phyloP scores from a whole-genome alignment of 495 filamentous ascomycete genomes.

The Aspergillus sparsus region DNA sequence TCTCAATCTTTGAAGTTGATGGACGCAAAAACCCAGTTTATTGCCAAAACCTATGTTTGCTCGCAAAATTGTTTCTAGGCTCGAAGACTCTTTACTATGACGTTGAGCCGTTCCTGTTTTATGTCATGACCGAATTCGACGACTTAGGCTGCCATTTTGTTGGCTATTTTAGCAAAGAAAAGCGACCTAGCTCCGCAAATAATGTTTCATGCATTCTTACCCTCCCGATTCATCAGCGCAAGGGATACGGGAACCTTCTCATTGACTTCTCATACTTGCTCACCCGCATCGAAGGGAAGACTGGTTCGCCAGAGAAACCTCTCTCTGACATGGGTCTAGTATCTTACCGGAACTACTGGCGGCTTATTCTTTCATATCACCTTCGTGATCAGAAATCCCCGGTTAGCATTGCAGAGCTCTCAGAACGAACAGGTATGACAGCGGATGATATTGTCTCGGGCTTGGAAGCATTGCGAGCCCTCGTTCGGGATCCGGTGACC shows the following conservation, averaged over 20 bases:
- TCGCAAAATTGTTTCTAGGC: conserved; percentile 94
- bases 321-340: conserved; percentile 97
- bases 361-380: conserved; percentile 81
- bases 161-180: conserved; percentile 99
- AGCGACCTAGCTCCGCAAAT: conserved; percentile 89
- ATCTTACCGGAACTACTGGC: conserved; percentile 97
- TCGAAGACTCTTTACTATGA: conserved; percentile 99
- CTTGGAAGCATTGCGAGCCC: conserved; percentile 81
- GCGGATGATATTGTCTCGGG: conserved; percentile 94
- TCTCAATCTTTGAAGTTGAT: conserved; percentile 96
- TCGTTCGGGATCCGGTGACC: conserved; percentile 87
- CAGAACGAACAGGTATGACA: conserved; percentile 90
- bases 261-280: conserved; percentile 98
- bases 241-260: conserved; percentile 92
- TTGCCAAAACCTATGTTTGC: conserved; percentile 93
- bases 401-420: conserved; percentile 76
- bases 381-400: conserved; percentile 64
- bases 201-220: conserved; percentile 98
- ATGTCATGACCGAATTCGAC: conserved; percentile 96
- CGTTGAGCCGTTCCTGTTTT: conserved; percentile 97
- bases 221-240: conserved; percentile 91
- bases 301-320: conserved; percentile 94
- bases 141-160: conserved; percentile 95
- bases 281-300: conserved; percentile 89
- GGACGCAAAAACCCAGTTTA: conserved; percentile 96